phyloP scores from a whole-genome alignment of 2,329 filamentous ascomycete species.

The Trichoderma citrinoviride region DNA sequence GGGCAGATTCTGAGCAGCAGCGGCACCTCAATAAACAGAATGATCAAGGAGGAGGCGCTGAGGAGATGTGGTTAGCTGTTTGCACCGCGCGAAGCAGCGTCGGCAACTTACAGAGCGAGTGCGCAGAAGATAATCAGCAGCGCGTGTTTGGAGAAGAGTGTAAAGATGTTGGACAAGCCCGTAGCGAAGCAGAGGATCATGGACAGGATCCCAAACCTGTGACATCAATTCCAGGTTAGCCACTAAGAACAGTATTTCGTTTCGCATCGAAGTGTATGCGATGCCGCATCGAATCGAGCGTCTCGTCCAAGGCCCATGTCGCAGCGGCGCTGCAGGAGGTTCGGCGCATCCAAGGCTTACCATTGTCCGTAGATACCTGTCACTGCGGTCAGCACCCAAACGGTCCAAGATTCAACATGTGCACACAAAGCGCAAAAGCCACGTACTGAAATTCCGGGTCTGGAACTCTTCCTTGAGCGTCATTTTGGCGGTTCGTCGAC shows the following conservation, averaged over 20 bases:
- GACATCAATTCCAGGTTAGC: slow-evolving; percentile 5
- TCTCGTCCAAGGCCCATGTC: not conserved
- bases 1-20: slow-evolving; percentile 96
- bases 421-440: not conserved
- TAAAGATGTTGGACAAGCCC: slow-evolving; percentile 67
- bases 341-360: slow-evolving; percentile 46
- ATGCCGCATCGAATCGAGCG: not conserved
- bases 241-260: not conserved
- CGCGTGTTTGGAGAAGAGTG: slow-evolving; percentile 38
- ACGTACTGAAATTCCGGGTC: slow-evolving; percentile 72
- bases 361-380: slow-evolving; percentile 74
- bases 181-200: slow-evolving; percentile 70
- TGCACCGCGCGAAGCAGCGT: not conserved
- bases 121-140: slow-evolving; percentile 52
- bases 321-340: not conserved
- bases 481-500: slow-evolving; percentile 51
- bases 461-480: slow-evolving; percentile 69
- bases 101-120: slow-evolving; percentile 50
- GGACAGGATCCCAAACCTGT: slow-evolving; percentile 66
- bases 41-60: slow-evolving; percentile 68
- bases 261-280: not conserved
- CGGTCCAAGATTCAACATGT: not conserved
- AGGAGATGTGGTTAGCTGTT: not conserved
- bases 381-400: slow-evolving; percentile 33
- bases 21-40: slow-evolving; percentile 86